phyloP scores from a whole-genome alignment of 148 eudicot species.

The Rhododendron williamsianum region DNA sequence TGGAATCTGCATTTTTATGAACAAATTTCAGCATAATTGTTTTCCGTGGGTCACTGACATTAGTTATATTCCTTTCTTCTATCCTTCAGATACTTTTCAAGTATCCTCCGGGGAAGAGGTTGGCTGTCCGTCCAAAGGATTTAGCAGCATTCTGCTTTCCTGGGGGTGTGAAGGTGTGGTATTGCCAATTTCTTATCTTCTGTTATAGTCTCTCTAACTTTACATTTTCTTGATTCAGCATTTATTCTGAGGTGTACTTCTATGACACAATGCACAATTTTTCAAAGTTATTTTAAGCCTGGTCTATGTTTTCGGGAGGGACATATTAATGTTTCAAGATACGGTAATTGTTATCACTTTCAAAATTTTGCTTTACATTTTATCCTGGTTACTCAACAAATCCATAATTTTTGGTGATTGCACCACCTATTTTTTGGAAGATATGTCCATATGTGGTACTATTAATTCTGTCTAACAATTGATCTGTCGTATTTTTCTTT shows the following conservation, averaged over 20 bases:
- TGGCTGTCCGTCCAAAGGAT: slow-evolving; percentile 75
- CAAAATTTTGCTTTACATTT: not conserved
- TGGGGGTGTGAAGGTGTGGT: slow-evolving; percentile 76
- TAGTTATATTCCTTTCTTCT: not conserved
- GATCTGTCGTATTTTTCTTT: not conserved
- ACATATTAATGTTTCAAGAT: not conserved
- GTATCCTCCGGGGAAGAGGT: slow-evolving; percentile 80
- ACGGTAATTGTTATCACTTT: not conserved
- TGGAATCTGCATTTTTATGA: slow-evolving; percentile 1
- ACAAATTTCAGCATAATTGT: not conserved
- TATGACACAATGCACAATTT: not conserved
- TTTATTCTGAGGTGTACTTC: not conserved
- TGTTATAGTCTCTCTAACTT: not conserved
- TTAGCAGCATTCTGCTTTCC: slow-evolving; percentile 91
- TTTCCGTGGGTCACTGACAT: slow-evolving; percentile 4
- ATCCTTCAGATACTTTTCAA: slow-evolving; percentile 64
- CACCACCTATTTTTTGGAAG: not conserved
- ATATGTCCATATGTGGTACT: not conserved
- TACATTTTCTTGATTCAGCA: not conserved
- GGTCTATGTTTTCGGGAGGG: not conserved
- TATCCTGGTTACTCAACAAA: not conserved
- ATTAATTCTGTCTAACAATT: not conserved
- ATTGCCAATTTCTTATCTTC: not conserved
- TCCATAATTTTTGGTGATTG: not conserved
- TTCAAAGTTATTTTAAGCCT: not conserved